Evolutionary conservation across 768 basidiomycete genomes (phyloP).

Genomic region (Strobilomyces confusus): DNA sequence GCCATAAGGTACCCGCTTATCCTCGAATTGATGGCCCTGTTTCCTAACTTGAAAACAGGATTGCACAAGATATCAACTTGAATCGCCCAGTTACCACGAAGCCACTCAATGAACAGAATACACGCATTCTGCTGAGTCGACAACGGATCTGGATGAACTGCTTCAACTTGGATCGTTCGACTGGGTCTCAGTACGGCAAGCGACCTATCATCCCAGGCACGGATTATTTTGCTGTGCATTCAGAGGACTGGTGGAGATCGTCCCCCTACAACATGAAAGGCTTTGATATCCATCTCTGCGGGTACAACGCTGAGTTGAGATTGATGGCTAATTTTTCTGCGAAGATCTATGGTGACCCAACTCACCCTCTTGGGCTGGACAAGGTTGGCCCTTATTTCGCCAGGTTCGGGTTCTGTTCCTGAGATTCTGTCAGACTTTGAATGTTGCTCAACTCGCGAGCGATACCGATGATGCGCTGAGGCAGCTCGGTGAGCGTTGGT

Average conservation of each 20-base stretch:
- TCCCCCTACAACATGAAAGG: slow-evolving; percentile 65
- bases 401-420: background rate
- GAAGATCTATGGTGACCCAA: slow-evolving; percentile 69
- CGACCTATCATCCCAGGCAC: slow-evolving; percentile 71
- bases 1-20: slow-evolving; percentile 65
- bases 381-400: slow-evolving; percentile 41
- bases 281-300: slow-evolving; percentile 79
- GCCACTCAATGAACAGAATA: slow-evolving; percentile 74
- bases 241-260: slow-evolving; percentile 64
- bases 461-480: slow-evolving; percentile 70
- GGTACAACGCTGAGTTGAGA: slow-evolving; percentile 72
- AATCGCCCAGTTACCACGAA: slow-evolving; percentile 72
- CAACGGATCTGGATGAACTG: slow-evolving; percentile 89
- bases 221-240: slow-evolving; percentile 74
- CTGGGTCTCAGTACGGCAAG: slow-evolving; percentile 86
- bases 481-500: slow-evolving; percentile 53
- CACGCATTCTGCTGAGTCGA: slow-evolving; percentile 84
- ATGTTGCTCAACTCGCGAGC: slow-evolving; percentile 60
- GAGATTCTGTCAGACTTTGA: slow-evolving; percentile 43
- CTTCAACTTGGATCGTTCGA: slow-evolving; percentile 87
- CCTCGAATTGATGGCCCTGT: background rate
- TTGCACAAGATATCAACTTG: slow-evolving; percentile 86
- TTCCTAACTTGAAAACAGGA: slow-evolving; percentile 40
- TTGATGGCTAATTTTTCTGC: slow-evolving; percentile 56
- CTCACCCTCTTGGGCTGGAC: slow-evolving; percentile 71